Percentiles rank a stretch among this genome's conserved stretches.
Evolutionary conservation across 345 rosid species (phyloP).

Genomic region (Arabis alpina): DNA sequence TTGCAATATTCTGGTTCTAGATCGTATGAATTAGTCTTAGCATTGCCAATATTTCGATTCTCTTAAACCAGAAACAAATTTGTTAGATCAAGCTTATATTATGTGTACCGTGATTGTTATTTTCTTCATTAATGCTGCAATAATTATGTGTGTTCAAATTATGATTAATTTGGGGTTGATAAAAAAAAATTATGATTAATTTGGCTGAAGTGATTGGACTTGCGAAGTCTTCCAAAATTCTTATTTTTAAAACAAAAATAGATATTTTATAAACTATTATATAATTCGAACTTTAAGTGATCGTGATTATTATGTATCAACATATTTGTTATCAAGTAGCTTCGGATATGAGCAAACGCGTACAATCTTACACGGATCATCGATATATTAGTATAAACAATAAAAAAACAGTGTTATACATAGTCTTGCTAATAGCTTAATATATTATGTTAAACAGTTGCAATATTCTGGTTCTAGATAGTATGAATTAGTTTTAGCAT

Average conservation of each 20-base stretch:
- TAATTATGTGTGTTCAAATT: not conserved
- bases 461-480: slow-evolving; percentile 20
- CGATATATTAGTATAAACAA: not conserved
- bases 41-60: not conserved
- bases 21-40: slow-evolving; percentile 15
- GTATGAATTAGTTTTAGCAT: slow-evolving; percentile 12
- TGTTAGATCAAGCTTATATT: not conserved
- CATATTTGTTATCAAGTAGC: slow-evolving; percentile 14
- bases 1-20: slow-evolving; percentile 5
- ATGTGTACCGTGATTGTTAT: not conserved
- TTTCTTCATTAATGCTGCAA: not conserved
- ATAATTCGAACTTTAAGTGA: slow-evolving; percentile 1
- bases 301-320: slow-evolving; percentile 5
- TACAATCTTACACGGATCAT: slow-evolving; percentile 25
- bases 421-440: slow-evolving; percentile 11
- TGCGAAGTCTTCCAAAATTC: too few relatives aligned
- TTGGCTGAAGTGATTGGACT: too few relatives aligned
- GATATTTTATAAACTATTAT: too few relatives aligned
- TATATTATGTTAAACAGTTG: not conserved
- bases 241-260: too few relatives aligned
- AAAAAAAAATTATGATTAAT: too few relatives aligned
- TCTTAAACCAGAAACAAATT: not conserved
- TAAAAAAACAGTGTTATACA: not conserved
- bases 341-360: slow-evolving; percentile 25
- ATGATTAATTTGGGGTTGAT: too few relatives aligned